Base-by-base conservation (phyloP, 2,329 filamentous ascomycete genomes). In the Cladosporium sp. region DNA sequence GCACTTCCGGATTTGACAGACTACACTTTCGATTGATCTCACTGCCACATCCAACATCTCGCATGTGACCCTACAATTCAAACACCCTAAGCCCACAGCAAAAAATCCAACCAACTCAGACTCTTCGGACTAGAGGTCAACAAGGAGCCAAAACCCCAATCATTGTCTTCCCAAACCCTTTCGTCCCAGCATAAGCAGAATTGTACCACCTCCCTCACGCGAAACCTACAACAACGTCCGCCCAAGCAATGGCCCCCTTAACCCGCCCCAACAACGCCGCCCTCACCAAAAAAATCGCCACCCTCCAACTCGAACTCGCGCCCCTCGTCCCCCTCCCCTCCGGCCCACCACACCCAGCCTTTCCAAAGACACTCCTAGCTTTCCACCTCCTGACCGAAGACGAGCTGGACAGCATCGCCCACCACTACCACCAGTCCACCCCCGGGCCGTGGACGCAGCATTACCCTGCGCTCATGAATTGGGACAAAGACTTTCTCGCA, bases 351-450 rank as follows among this genome's bases (percentile, higher is more conserved):
- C 87, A 89, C 66, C 82, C 84, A 0, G 70, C 76, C 56, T 91
- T 88, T 70, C 88, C 88, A 1, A 66, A 68, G 19, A 88, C 83
- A 3, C 77, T 91, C 56, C 83, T 91, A 45, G 80, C 82, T 68
- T 90, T 88, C 74, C 89, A 87, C 80, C 83, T 91, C 32, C 80
- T 91, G 36, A 91, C 86, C 15, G 85, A 89, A 70, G 74, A 74
- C 28, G 79, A 91, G 73, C 83, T 90, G 56, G 88, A 91, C 74
- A 75, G 77, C 55, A 79, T 91, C 39, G 88, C 88, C 3, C 76
- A 80, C 63, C 90, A 88, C 73, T 91, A 91, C 76, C 86, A 89
- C 74, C 88, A 91, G 74, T 79, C 79, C 58, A 82, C 79, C 0
- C 83, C 82, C 1, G 75, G 75, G 58, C 68, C 70, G n/a, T 83